Percentiles rank a stretch among this genome's conserved stretches.
These are phyloP conservation scores for Tolypocladium ophioglossoides DNA, from an alignment of 2,329 filamentous ascomycete species.

Conservation along the genomic window DNA sequence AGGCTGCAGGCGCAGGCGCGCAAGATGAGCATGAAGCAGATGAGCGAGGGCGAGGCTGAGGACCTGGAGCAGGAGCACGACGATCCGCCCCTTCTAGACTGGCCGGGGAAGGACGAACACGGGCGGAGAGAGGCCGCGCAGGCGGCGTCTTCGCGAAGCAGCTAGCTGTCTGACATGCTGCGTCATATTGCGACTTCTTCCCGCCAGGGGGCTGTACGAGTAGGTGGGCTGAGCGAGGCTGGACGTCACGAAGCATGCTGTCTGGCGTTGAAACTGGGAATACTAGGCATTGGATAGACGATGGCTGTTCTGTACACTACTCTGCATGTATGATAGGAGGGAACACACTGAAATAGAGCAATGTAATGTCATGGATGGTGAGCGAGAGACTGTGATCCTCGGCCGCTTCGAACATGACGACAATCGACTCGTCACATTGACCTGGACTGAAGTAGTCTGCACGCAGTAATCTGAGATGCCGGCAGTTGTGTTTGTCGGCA, in stretches of 20 bases:
- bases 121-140: not conserved
- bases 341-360: not conserved
- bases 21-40: slow-evolving; percentile 3
- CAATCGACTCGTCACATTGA: not conserved
- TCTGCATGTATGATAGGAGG: not conserved
- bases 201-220: not conserved
- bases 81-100: slow-evolving; percentile 7
- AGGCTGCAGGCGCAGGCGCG: slow-evolving; percentile 11
- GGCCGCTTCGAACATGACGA: not conserved
- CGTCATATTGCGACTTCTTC: not conserved
- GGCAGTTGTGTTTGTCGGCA: too few relatives aligned
- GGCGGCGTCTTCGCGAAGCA: not conserved
- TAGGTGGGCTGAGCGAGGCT: not conserved
- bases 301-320: not conserved
- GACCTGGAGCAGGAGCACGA: slow-evolving; percentile 9
- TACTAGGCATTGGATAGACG: not conserved
- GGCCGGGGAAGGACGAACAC: not conserved
- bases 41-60: slow-evolving; percentile 6
- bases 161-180: not conserved
- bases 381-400: not conserved
- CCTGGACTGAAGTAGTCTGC: not conserved
- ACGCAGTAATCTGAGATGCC: too few relatives aligned
- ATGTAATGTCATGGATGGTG: not conserved
- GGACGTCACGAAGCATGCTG: not conserved
- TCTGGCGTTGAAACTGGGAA: not conserved